phyloP scores from a whole-genome alignment of 345 rosid genomes.

The Ricinus communis region DNA sequence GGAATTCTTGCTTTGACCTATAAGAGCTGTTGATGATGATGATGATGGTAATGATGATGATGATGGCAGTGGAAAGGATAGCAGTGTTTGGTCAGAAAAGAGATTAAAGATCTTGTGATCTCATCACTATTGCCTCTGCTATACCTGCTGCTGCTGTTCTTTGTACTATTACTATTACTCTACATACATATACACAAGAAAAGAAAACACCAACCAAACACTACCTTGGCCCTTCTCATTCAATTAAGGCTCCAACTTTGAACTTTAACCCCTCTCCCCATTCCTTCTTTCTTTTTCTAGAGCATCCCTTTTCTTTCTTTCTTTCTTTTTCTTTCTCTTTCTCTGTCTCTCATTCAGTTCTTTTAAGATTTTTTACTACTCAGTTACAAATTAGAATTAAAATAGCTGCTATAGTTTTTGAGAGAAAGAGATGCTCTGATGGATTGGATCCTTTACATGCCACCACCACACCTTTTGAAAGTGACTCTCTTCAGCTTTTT shows the following conservation, averaged over 20 bases:
- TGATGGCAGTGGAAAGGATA: conserved; percentile 39
- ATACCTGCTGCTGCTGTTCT: conserved; percentile 34
- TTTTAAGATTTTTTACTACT: conserved; percentile 12
- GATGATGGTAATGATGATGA: conserved; percentile 32
- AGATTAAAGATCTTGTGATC: conserved; percentile 47
- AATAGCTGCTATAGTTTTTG: conserved; percentile 11
- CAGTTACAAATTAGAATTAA: conserved; percentile 12
- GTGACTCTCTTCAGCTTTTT: conserved; percentile 40
- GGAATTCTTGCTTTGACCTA: conserved; percentile 21
- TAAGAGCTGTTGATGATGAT: neutral
- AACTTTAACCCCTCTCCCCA: conserved; percentile 2
- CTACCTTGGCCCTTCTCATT: neutral
- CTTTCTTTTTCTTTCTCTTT: neutral
- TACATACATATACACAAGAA: neutral
- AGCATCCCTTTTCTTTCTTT: neutral
- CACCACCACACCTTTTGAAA: conserved; percentile 46
- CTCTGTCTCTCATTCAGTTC: neutral
- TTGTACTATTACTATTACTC: conserved; percentile 18
- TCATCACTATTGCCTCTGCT: conserved; percentile 42
- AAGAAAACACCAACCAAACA: neutral
- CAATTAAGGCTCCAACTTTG: conserved; percentile 7
- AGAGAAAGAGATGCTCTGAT: conserved; percentile 18
- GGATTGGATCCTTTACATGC: conserved; percentile 31
- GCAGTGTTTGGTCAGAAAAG: conserved; percentile 52
- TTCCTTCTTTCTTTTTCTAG: no score